phyloP scores from a whole-genome alignment of 2,329 filamentous ascomycete species.

The Mycosphaerella sp. region DNA sequence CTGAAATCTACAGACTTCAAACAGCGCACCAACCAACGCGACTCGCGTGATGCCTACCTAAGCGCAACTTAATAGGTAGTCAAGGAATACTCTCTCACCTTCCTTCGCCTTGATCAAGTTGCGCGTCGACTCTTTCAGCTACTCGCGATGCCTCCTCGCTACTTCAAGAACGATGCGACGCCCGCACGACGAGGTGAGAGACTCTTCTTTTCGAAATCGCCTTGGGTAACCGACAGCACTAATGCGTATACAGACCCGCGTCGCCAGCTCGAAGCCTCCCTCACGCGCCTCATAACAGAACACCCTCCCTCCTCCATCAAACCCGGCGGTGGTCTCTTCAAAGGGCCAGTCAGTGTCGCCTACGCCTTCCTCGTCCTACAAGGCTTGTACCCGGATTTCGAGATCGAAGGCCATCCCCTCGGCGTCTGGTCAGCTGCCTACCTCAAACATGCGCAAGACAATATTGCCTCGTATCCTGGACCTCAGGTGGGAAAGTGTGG shows the following conservation, averaged over 20 bases:
- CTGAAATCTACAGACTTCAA: too few relatives aligned
- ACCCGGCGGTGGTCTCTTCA: conserved; percentile 46
- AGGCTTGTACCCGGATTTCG: conserved; percentile 43
- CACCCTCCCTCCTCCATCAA: conserved; percentile 42
- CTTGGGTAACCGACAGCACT: not conserved
- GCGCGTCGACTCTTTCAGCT: not conserved
- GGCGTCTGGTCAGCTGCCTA: conserved; percentile 47
- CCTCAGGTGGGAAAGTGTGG: conserved; percentile 44
- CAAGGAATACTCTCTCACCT: not conserved
- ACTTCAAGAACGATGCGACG: conserved; percentile 38
- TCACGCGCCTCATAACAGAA: conserved; percentile 44
- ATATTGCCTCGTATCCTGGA: conserved; percentile 45
- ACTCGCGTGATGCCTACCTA: not conserved
- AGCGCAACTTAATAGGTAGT: not conserved
- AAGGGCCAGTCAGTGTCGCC: conserved; percentile 45
- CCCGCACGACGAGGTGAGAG: conserved; percentile 31
- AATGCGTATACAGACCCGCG: conserved; percentile 35
- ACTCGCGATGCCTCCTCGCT: conserved; percentile 31
- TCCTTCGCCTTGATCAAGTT: not conserved
- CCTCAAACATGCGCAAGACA: conserved; percentile 44
- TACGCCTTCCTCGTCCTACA: conserved; percentile 47
- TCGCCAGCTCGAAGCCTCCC: conserved; percentile 46
- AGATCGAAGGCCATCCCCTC: conserved; percentile 41
- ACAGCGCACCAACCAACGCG: not conserved
- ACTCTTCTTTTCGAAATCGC: not conserved